A percentile compares a stretch with the other conserved stretches of the same genome.
Conservation (phyloP, 495 filamentous ascomycete species). For the Sporormia fimetaria region DNA sequence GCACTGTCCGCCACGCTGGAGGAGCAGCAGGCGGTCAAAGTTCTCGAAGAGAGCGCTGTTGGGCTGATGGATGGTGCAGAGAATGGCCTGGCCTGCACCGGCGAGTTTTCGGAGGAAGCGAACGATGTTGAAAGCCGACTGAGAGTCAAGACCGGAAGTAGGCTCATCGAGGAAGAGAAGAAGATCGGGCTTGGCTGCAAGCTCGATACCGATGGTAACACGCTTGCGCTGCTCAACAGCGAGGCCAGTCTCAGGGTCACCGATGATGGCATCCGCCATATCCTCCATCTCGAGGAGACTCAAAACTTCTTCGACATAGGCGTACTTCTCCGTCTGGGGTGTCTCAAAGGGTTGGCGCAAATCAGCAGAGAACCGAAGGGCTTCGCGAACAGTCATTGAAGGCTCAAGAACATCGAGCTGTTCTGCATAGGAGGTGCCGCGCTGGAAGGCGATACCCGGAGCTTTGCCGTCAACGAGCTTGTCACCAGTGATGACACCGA, state of each 20-base stretch:
- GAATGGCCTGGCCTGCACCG: conserved; percentile 71
- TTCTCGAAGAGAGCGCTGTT: conserved; percentile 76
- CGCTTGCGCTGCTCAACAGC: conserved; percentile 86
- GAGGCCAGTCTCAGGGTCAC: conserved; percentile 61
- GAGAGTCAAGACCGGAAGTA: conserved; percentile 76
- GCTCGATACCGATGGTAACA: conserved; percentile 81
- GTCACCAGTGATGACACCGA: conserved; percentile 64
- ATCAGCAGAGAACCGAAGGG: conserved; percentile 71
- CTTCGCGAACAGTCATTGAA: conserved; percentile 68
- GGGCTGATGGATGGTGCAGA: conserved; percentile 90
- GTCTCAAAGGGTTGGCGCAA: conserved; percentile 65
- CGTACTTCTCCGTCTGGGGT: conserved; percentile 60
- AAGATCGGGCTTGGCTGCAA: conserved; percentile 75
- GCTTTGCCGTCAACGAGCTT: conserved; percentile 61
- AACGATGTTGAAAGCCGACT: conserved; percentile 79
- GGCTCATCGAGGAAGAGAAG: conserved; percentile 86
- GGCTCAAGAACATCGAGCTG: conserved; percentile 72
- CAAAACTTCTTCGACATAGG: conserved; percentile 76
- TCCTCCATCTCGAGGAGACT: conserved; percentile 69
- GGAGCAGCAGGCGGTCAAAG: conserved; percentile 56
- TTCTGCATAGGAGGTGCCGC: conserved; percentile 70
- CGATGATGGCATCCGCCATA: conserved; percentile 77
- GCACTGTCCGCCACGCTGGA: conserved; percentile 51
- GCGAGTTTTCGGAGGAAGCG: conserved; percentile 79
- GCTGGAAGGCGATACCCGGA: conserved; percentile 60